These are phyloP conservation scores for Stephanodiscus triporus DNA, from an alignment of 108 stramenopile genomes.

Conservation along the genomic window DNA sequence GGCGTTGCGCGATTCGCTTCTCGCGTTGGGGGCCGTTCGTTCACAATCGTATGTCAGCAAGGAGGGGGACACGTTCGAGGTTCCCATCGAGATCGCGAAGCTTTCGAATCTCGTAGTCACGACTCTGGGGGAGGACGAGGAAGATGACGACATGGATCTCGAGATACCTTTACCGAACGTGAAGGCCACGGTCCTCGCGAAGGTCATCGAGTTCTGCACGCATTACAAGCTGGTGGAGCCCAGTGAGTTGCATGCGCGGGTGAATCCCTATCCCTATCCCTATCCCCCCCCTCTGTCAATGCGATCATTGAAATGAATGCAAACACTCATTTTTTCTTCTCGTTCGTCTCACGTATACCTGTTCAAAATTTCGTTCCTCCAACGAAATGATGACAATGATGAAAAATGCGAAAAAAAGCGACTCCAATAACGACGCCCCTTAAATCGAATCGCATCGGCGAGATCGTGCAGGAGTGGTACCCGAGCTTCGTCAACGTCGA, in stretches of 20 bases:
- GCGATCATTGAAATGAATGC: too few species aligned
- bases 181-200: conserved; percentile 85
- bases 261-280: too few species aligned
- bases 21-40: too few species aligned
- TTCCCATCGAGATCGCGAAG: conserved; percentile 89
- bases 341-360: background rate
- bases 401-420: conserved; percentile 65
- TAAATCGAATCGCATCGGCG: conserved; percentile 87
- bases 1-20: too few species aligned
- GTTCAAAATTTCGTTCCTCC: too few species aligned
- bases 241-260: conserved; percentile 7
- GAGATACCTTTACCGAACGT: conserved; percentile 99
- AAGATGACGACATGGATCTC: conserved; percentile 71
- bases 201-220: conserved; percentile 97
- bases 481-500: conserved; percentile 91
- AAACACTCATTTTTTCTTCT: background rate
- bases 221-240: conserved; percentile 72
- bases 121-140: conserved; percentile 88
- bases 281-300: too few species aligned
- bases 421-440: conserved; percentile 97
- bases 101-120: conserved; percentile 92
- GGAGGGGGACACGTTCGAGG: conserved; percentile 92
- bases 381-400: background rate
- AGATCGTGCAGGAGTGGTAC: conserved; percentile 98
- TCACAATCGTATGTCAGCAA: conserved; percentile 79